A percentile compares a stretch with the other conserved stretches of the same genome.
Evolutionary conservation across 192 early-diverging fungal genomes (phyloP).

Genomic region (Coemansia sp.): DNA sequence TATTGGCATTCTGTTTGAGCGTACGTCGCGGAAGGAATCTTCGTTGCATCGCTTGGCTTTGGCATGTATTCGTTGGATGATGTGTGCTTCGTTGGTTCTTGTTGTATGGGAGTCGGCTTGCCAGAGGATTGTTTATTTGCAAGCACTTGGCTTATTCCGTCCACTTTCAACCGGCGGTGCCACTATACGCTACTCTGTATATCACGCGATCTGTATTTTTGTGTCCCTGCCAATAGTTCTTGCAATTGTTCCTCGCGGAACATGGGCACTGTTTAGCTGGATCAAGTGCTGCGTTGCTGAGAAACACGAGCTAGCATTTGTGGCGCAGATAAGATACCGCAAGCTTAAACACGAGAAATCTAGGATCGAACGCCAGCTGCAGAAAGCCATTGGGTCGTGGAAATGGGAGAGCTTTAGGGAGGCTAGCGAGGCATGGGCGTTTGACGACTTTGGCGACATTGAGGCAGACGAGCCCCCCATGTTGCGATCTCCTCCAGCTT

Average conservation of each 20-base stretch:
- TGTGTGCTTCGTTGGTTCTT: slow-evolving; percentile 9
- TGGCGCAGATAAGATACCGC: slow-evolving; percentile 17
- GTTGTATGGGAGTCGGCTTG: slow-evolving; percentile 25
- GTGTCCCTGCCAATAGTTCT: slow-evolving; percentile 41
- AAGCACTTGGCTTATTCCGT: slow-evolving; percentile 29
- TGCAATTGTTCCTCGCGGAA: slow-evolving; percentile 39
- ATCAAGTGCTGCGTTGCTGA: slow-evolving; percentile 38
- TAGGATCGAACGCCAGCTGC: slow-evolving; percentile 31
- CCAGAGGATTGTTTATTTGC: slow-evolving; percentile 18
- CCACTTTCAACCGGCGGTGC: slow-evolving; percentile 25
- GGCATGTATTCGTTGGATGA: slow-evolving; percentile 28
- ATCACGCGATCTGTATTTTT: slow-evolving; percentile 33
- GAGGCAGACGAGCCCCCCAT: neutral
- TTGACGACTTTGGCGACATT: slow-evolving; percentile 9
- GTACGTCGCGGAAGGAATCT: slow-evolving; percentile 29
- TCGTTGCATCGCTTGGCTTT: slow-evolving; percentile 21
- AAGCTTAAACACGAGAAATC: slow-evolving; percentile 26
- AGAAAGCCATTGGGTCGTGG: slow-evolving; percentile 48
- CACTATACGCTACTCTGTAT: slow-evolving; percentile 39
- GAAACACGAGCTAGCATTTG: slow-evolving; percentile 26
- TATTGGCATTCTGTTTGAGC: slow-evolving; percentile 40
- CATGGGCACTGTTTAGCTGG: slow-evolving; percentile 52
- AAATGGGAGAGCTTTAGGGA: slow-evolving; percentile 33
- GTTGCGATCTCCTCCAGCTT: neutral
- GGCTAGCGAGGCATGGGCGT: slow-evolving; percentile 11